Conservation (phyloP, 345 rosid genomes). For the Sonneratia caseolaris region DNA sequence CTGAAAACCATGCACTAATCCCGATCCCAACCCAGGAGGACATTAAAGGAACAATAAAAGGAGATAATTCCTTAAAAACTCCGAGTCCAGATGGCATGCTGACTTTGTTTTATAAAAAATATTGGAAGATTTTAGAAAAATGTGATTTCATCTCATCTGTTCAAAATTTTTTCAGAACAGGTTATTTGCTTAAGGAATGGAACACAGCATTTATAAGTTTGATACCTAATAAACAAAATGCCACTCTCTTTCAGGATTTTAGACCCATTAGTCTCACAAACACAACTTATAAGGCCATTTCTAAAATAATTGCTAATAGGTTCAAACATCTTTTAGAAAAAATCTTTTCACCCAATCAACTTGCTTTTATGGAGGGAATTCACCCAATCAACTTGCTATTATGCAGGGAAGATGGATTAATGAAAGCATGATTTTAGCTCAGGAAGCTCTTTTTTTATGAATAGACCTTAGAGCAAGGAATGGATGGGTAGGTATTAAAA, state of each 20-base stretch:
- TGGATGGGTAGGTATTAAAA: too few relatives aligned
- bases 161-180: too few relatives aligned
- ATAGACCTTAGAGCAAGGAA: too few relatives aligned
- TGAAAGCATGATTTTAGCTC: not conserved
- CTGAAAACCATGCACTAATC: too few relatives aligned
- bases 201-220: not conserved
- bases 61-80: too few relatives aligned
- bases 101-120: too few relatives aligned
- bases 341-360: not conserved
- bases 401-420: not conserved
- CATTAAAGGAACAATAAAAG: not conserved
- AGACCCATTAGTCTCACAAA: not conserved
- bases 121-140: too few relatives aligned
- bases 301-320: not conserved
- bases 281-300: not conserved
- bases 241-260: not conserved
- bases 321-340: not conserved
- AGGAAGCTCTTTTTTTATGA: not conserved
- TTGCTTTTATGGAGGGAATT: not conserved
- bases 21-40: too few relatives aligned
- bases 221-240: not conserved
- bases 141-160: too few relatives aligned
- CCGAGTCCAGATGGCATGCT: too few relatives aligned
- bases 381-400: not conserved
- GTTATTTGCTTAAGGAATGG: not conserved